phyloP scores from a whole-genome alignment of 2,329 filamentous ascomycete genomes.

The Trichophyton verrucosum region DNA sequence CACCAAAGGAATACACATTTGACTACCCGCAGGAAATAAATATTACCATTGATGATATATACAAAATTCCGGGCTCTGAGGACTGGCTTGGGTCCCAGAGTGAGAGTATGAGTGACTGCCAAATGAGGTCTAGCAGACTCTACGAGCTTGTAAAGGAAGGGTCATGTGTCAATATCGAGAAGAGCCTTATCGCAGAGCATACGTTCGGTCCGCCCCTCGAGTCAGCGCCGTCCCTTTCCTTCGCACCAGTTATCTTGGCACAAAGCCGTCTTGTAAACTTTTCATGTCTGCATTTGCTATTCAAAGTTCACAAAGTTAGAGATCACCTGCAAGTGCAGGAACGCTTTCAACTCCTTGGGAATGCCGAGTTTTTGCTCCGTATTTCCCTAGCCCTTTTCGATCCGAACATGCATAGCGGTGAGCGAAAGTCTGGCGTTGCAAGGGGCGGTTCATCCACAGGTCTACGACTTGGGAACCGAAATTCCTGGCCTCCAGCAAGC shows the following conservation, averaged over 20 bases:
- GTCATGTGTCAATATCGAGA: conserved; percentile 15
- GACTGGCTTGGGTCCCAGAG: neutral
- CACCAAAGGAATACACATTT: neutral
- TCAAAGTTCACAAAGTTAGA: conserved; percentile 58
- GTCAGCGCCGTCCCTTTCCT: conserved; percentile 53
- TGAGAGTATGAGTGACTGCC: neutral
- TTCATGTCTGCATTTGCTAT: conserved; percentile 64
- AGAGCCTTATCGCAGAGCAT: conserved; percentile 9
- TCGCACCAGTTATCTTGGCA: conserved; percentile 58
- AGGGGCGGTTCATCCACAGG: conserved; percentile 64
- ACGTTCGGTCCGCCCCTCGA: conserved; percentile 31
- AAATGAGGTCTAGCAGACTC: conserved; percentile 18
- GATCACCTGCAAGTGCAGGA: conserved; percentile 63
- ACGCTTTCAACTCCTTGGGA: conserved; percentile 71
- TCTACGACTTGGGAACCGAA: conserved; percentile 64
- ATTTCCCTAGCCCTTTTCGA: conserved; percentile 77
- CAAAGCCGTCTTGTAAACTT: conserved; percentile 69
- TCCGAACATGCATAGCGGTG: conserved; percentile 65
- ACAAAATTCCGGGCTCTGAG: conserved; percentile 7
- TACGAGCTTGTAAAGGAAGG: conserved; percentile 19
- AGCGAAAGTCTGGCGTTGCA: conserved; percentile 57
- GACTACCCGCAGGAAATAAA: neutral
- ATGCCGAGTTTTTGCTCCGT: conserved; percentile 68
- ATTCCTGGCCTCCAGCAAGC: conserved; percentile 84
- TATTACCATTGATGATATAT: conserved; percentile 5